Evolutionary conservation across 225 moss, liverwort and hornwort genomes (phyloP), one percentile per base, ranked within the genome.

Genomic region (Sphagnum tenellum): DNA sequence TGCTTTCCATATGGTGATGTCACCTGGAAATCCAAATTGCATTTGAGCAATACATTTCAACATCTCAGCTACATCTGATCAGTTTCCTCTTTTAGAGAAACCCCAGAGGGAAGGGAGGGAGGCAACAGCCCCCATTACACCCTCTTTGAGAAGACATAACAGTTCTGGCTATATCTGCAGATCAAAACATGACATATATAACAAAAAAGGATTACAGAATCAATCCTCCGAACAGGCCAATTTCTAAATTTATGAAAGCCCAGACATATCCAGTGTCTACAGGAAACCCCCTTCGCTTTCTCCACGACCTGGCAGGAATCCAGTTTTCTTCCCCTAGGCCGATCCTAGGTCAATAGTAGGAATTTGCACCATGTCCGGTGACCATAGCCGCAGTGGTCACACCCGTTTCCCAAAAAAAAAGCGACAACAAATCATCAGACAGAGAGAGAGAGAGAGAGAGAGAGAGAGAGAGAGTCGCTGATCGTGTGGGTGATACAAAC

Each of bases 1-100:
- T 86, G 86, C 49, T 81, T 88, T 54, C 89, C 92, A 44, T 85
- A 83, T 9, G 96, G 89, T 54, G 92, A 85, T 3, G 88, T 88
- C 50, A 96, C 92, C 92, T 95, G 79, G 67, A 77, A 46, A 73
- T 52, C 9, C 9, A 9, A 52, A 29, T 29, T 29, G 29, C 29
- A 29, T 29, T 29, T 29, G 29, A 29, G 29, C 29, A 29, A 29
- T 29, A 29, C 29, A 29, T 29, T 29, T 29, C 29, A 29, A 29
- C 29, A 29, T 29, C 29, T 29, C 29, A 29, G 29, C 29, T 29
- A 29, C 29, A 29, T 29, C 29, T 29, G 29, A 29, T 29, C 29
- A 29, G 29, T 29, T 29, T 29, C 29, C 29, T 29, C 29, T 29
- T 29, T 29, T 1, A 29, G 29, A 29, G 29, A 29, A 29, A 29